Conservation (phyloP, 176 grass and related monocot species). For the Neostapfia colusana region DNA sequence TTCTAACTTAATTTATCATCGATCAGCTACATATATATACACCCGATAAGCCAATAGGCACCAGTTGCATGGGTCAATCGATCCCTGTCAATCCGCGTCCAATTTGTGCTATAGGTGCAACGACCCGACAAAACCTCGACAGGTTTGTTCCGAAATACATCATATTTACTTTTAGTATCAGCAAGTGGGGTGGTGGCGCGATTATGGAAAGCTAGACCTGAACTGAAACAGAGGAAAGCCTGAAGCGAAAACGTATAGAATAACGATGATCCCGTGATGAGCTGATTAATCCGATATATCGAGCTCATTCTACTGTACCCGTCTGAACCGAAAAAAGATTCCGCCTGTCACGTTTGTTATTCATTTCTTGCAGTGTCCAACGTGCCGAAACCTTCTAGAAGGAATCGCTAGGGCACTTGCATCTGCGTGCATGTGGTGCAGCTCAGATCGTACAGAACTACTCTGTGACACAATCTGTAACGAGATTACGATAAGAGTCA, state of each 20-base stretch:
- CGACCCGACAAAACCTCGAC: not conserved
- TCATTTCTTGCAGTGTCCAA: not conserved
- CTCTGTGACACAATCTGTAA: slow-evolving; percentile 5
- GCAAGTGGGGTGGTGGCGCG: not conserved
- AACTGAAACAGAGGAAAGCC: not conserved
- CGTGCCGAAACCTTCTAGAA: slow-evolving; percentile 10
- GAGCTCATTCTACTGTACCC: not conserved
- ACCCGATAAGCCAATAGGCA: not conserved
- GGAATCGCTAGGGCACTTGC: not conserved
- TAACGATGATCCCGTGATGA: not conserved
- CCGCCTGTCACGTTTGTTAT: not conserved
- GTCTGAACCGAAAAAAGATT: slow-evolving; percentile 8
- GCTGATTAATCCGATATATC: not conserved
- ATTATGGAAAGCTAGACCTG: not conserved
- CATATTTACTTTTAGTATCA: not conserved
- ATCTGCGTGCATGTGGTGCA: slow-evolving; percentile 26
- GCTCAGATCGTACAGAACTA: slow-evolving; percentile 5
- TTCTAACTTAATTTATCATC: slow-evolving; percentile 8
- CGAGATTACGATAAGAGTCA: slow-evolving; percentile 25
- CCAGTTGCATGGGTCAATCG: not conserved
- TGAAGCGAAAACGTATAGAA: not conserved
- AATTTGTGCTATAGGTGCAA: not conserved
- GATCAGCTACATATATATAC: not conserved
- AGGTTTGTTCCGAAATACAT: not conserved
- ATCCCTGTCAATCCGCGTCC: not conserved